phyloP scores from a whole-genome alignment of 345 rosid species.

The Eucalyptus coolabah region DNA sequence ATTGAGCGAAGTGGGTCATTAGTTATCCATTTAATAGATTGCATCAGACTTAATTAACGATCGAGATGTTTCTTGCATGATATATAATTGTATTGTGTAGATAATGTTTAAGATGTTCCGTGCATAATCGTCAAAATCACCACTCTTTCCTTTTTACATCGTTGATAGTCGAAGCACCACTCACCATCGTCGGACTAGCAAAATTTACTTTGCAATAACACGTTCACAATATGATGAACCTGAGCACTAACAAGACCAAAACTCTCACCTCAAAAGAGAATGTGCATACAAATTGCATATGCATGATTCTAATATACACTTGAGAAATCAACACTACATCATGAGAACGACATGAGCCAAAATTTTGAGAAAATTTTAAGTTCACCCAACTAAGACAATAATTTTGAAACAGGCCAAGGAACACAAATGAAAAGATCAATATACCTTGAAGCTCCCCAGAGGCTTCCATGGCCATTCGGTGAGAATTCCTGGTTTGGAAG shows the following conservation, averaged over 20 bases:
- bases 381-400: background rate
- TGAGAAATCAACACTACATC: background rate
- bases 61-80: background rate
- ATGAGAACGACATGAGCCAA: background rate
- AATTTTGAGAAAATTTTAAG: background rate
- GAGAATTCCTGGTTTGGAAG: slow-evolving; percentile 12
- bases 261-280: background rate
- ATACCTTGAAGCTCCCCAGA: slow-evolving; percentile 21
- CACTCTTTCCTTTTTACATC: background rate
- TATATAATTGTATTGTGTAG: background rate
- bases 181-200: background rate
- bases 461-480: slow-evolving; percentile 24
- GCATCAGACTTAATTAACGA: background rate
- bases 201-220: background rate
- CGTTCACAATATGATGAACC: background rate
- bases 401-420: background rate
- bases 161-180: background rate
- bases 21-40: background rate
- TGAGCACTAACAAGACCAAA: background rate
- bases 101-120: background rate
- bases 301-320: background rate
- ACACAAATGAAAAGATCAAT: background rate
- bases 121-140: background rate
- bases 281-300: background rate
- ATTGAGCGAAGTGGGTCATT: background rate